Evolutionary conservation across 371 early-diverging fungal genomes (phyloP).

Genomic region (Lichtheimia hyalospora): DNA sequence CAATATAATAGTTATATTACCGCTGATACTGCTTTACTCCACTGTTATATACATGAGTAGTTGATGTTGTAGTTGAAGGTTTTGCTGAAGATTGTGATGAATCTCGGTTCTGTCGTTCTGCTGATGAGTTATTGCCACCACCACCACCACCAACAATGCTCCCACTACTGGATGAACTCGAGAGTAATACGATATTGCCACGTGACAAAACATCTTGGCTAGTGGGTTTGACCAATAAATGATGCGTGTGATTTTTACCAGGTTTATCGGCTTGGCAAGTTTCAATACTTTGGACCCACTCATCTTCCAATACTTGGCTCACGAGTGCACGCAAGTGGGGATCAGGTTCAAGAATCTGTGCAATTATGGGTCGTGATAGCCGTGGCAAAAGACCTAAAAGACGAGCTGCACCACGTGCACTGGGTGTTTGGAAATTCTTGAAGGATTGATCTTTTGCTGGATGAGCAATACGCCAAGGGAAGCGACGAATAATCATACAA

Average conservation of each 20-base stretch:
- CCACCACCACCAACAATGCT: too few species aligned
- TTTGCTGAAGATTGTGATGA: too few species aligned
- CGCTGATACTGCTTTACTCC: too few species aligned
- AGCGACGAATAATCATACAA: constrained; percentile 66
- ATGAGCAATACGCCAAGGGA: constrained; percentile 65
- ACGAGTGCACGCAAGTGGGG: constrained; percentile 50
- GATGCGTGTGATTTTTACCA: constrained; percentile 38
- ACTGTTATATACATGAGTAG: too few species aligned
- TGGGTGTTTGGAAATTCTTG: constrained; percentile 34
- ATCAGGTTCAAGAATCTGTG: constrained; percentile 48
- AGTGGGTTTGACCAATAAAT: constrained; percentile 31
- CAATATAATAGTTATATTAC: too few species aligned
- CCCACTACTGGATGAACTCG: constrained; percentile 1
- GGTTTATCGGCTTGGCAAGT: constrained; percentile 42
- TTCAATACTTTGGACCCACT: constrained; percentile 55
- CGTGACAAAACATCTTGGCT: constrained; percentile 23
- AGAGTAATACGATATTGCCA: constrained; percentile 25
- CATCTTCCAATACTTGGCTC: constrained; percentile 41
- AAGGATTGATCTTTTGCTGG: constrained; percentile 45
- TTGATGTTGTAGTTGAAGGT: too few species aligned
- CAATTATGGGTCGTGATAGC: constrained; percentile 38
- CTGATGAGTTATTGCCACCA: too few species aligned
- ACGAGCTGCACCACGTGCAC: constrained; percentile 35
- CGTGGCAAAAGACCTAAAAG: constrained; percentile 49
- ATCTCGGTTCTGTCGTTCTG: too few species aligned